A percentile compares a stretch with the other conserved stretches of the same genome.
These are phyloP conservation scores for Phoma sp. DNA, from an alignment of 2,329 filamentous ascomycete species.

Conservation along the genomic window DNA sequence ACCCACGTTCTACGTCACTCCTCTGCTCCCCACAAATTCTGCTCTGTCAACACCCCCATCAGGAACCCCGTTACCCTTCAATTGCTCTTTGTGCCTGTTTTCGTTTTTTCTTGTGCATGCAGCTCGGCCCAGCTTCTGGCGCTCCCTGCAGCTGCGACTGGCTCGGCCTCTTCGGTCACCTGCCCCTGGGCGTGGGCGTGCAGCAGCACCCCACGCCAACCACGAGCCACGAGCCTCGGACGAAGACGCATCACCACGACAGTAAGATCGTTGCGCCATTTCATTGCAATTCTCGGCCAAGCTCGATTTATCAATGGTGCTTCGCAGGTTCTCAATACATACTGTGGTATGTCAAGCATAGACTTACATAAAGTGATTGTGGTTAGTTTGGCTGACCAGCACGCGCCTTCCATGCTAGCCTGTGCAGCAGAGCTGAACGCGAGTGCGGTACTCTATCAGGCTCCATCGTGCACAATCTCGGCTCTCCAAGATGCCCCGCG, in stretches of 20 bases:
- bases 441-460: too few species aligned
- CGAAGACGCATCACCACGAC: neutral
- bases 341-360: too few species aligned
- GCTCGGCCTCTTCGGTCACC: constrained; percentile 23
- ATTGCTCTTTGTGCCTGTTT: constrained; percentile 18
- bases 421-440: too few species aligned
- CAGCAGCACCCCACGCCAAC: constrained; percentile 10
- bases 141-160: constrained; percentile 20
- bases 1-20: constrained; percentile 12
- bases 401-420: too few species aligned
- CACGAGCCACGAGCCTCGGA: neutral
- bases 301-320: too few species aligned
- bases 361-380: too few species aligned
- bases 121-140: constrained; percentile 3
- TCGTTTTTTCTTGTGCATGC: constrained; percentile 21
- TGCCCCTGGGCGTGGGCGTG: constrained; percentile 9
- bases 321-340: too few species aligned
- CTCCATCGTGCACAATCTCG: constrained; percentile 2
- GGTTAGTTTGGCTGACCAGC: neutral
- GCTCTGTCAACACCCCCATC: constrained; percentile 5
- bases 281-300: too few species aligned
- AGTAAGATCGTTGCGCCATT: too few species aligned
- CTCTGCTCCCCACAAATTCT: constrained; percentile 2
- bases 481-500: constrained; percentile 6
- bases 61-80: constrained; percentile 15